Percentiles rank a stretch among this genome's conserved stretches.
These are phyloP conservation scores for Malassezia nana DNA, from an alignment of 1,284 basidiomycete species.

Conservation along the genomic window DNA sequence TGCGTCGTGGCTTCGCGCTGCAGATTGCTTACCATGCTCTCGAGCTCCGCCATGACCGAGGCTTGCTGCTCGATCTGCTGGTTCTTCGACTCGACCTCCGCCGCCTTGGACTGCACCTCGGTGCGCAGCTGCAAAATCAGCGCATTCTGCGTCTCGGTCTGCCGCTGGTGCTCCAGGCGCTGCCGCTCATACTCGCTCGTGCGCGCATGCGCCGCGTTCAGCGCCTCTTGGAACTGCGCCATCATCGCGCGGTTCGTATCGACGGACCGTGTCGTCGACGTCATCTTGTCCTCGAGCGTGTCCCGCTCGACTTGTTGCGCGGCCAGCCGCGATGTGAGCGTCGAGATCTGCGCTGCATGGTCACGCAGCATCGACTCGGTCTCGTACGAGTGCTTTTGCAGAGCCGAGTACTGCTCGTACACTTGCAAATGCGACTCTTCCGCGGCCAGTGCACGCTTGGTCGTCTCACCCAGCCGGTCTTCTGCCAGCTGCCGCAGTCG, in stretches of 20 bases:
- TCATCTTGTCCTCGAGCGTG: conserved; percentile 60
- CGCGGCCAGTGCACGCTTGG: conserved; percentile 69
- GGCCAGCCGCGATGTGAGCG: conserved; percentile 64
- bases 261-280: conserved; percentile 54
- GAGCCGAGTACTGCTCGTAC: conserved; percentile 61
- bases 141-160: conserved; percentile 29
- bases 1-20: conserved; percentile 40
- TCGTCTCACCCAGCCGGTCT: conserved; percentile 67
- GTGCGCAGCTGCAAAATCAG: conserved; percentile 66
- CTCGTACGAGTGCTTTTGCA: conserved; percentile 60
- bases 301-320: conserved; percentile 71
- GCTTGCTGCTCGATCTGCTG: conserved; percentile 35
- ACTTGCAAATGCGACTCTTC: conserved; percentile 67
- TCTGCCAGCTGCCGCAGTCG: conserved; percentile 62
- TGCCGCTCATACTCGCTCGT: conserved; percentile 69
- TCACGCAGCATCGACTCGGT: conserved; percentile 67
- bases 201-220: conserved; percentile 66
- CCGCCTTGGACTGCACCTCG: conserved; percentile 59
- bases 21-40: conserved; percentile 58
- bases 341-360: conserved; percentile 64
- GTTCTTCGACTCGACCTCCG: conserved; percentile 59
- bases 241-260: conserved; percentile 77
- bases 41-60: conserved; percentile 65
- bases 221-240: conserved; percentile 69
- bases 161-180: conserved; percentile 50